Evolutionary conservation across 73 alveolate genomes (phyloP).

Genomic region (Effrenium voratum): DNA sequence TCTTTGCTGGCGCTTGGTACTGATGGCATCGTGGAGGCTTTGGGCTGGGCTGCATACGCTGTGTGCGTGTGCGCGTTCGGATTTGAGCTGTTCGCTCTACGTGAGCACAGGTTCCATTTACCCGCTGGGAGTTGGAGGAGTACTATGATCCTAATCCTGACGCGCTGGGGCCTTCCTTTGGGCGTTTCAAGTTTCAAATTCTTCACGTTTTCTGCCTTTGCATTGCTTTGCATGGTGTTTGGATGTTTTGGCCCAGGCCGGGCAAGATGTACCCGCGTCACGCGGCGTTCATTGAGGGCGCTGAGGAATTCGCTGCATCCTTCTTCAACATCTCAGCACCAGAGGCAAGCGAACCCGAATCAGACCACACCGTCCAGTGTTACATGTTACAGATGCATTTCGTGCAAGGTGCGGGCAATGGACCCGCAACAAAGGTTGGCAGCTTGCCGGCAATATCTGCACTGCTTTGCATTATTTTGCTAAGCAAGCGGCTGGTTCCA

Average conservation of each 20-base stretch:
- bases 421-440: constrained; percentile 94
- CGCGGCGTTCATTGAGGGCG: constrained; percentile 87
- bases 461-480: neutral
- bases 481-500: neutral
- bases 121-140: constrained; percentile 93
- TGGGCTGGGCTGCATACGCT: neutral
- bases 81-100: neutral
- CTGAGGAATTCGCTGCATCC: constrained; percentile 73
- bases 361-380: neutral
- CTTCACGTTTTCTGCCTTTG: neutral
- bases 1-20: constrained; percentile 67
- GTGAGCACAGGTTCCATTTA: constrained; percentile 70
- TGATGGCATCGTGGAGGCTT: constrained; percentile 80
- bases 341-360: constrained; percentile 26
- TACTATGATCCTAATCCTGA: constrained; percentile 92
- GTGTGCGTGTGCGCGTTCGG: neutral
- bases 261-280: constrained; percentile 91
- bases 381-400: neutral
- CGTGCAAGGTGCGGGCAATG: constrained; percentile 81
- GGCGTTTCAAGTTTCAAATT: neutral
- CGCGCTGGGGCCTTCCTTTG: constrained; percentile 8
- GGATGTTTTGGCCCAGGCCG: constrained; percentile 16
- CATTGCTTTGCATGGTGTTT: neutral
- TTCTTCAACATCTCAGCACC: constrained; percentile 62
- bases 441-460: neutral